Evolutionary conservation across 345 rosid genomes (phyloP).

Genomic region (Gossypium australe): DNA sequence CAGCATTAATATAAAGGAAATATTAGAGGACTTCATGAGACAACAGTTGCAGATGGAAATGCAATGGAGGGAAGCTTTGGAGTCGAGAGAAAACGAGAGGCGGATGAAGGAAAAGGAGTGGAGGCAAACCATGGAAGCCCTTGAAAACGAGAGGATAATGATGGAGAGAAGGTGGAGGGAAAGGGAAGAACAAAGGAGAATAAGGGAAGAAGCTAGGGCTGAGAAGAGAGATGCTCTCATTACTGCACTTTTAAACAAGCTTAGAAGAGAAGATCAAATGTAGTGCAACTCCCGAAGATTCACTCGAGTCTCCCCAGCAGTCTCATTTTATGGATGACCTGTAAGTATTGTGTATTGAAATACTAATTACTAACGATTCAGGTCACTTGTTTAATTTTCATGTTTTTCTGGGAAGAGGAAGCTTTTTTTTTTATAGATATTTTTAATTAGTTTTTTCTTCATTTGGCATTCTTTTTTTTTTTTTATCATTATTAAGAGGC

Average conservation of each 20-base stretch:
- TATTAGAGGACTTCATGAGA: constrained; percentile 74
- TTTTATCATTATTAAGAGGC: constrained; percentile 10
- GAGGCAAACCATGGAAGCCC: constrained; percentile 72
- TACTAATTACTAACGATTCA: no score
- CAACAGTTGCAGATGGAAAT: constrained; percentile 72
- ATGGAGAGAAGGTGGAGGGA: constrained; percentile 88
- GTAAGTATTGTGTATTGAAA: neutral
- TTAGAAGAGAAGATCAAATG: constrained; percentile 46
- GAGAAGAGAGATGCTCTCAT: constrained; percentile 85
- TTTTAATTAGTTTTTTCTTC: neutral
- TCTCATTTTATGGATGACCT: neutral
- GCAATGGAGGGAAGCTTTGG: constrained; percentile 84
- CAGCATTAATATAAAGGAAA: constrained; percentile 35
- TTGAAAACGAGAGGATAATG: constrained; percentile 83
- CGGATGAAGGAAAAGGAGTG: constrained; percentile 77
- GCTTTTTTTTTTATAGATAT: neutral
- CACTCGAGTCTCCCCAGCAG: neutral
- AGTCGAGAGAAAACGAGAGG: constrained; percentile 72
- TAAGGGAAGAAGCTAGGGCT: constrained; percentile 90
- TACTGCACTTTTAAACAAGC: constrained; percentile 65
- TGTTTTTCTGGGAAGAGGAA: no score
- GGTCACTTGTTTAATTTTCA: no score
- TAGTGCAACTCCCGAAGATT: constrained; percentile 1
- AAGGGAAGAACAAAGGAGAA: constrained; percentile 80
- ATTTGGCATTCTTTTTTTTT: neutral